phyloP scores from a whole-genome alignment of 2,329 filamentous ascomycete species.

The Blastomyces gilchristii region DNA sequence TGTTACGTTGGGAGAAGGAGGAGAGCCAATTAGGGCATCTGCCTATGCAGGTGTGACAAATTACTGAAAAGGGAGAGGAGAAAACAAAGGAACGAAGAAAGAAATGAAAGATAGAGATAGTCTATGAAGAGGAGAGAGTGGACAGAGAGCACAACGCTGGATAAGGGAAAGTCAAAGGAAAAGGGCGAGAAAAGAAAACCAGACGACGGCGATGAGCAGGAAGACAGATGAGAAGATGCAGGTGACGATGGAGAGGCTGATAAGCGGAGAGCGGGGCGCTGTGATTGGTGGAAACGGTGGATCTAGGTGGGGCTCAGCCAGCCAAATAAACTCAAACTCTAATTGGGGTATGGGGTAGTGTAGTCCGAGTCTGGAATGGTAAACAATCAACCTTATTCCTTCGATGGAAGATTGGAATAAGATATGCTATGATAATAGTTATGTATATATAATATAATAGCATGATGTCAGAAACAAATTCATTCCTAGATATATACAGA shows the following conservation, averaged over 20 bases:
- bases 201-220: not conserved
- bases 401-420: no score
- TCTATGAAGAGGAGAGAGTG: not conserved
- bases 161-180: not conserved
- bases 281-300: not conserved
- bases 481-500: no score
- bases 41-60: not conserved
- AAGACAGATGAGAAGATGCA: not conserved
- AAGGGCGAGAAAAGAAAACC: not conserved
- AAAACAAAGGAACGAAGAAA: not conserved
- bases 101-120: not conserved
- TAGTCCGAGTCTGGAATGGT: not conserved
- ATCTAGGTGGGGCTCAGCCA: not conserved
- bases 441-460: no score
- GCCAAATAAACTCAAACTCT: constrained; percentile 1
- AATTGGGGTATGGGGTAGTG: not conserved
- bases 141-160: not conserved
- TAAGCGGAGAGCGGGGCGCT: not conserved
- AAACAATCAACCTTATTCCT: not conserved
- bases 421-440: no score
- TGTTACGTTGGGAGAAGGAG: not conserved
- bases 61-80: not conserved
- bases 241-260: not conserved
- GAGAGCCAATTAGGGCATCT: not conserved
- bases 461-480: no score